These are phyloP conservation scores for Acephala macrosclerotiorum DNA, from an alignment of 2,329 filamentous ascomycete genomes.

Conservation along the genomic window DNA sequence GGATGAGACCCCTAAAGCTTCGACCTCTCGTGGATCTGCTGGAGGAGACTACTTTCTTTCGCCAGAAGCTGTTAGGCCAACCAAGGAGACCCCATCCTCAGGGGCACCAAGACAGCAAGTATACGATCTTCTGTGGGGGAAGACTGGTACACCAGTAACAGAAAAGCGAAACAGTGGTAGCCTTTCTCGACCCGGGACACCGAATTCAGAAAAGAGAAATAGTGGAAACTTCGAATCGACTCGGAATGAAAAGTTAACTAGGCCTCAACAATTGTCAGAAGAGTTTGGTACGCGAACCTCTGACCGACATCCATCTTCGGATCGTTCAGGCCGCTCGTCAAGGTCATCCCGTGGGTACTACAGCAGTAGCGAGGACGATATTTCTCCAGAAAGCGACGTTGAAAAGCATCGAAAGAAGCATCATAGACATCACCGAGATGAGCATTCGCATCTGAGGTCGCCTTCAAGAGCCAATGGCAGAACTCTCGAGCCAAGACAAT, in stretches of 20 bases:
- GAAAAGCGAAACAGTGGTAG: slow-evolving; percentile 40
- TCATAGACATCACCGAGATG: slow-evolving; percentile 20
- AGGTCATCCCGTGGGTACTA: slow-evolving; percentile 34
- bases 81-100: slow-evolving; percentile 40
- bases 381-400: slow-evolving; percentile 38
- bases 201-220: slow-evolving; percentile 32
- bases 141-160: slow-evolving; percentile 38
- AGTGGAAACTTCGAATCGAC: slow-evolving; percentile 33
- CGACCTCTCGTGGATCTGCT: slow-evolving; percentile 37
- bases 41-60: slow-evolving; percentile 52
- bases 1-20: slow-evolving; percentile 41
- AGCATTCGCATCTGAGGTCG: slow-evolving; percentile 35
- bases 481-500: slow-evolving; percentile 30
- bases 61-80: slow-evolving; percentile 50
- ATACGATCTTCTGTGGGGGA: slow-evolving; percentile 44
- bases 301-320: slow-evolving; percentile 34
- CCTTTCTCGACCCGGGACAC: slow-evolving; percentile 32
- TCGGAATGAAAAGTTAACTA: slow-evolving; percentile 36
- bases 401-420: slow-evolving; percentile 33
- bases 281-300: slow-evolving; percentile 31
- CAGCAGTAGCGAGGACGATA: slow-evolving; percentile 41
- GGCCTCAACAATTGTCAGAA: slow-evolving; percentile 36
- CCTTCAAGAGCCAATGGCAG: slow-evolving; percentile 38
- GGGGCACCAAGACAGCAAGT: slow-evolving; percentile 46
- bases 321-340: slow-evolving; percentile 33